Base-by-base conservation (phyloP, 208 protist genomes). In the Naegleria fowleri region DNA sequence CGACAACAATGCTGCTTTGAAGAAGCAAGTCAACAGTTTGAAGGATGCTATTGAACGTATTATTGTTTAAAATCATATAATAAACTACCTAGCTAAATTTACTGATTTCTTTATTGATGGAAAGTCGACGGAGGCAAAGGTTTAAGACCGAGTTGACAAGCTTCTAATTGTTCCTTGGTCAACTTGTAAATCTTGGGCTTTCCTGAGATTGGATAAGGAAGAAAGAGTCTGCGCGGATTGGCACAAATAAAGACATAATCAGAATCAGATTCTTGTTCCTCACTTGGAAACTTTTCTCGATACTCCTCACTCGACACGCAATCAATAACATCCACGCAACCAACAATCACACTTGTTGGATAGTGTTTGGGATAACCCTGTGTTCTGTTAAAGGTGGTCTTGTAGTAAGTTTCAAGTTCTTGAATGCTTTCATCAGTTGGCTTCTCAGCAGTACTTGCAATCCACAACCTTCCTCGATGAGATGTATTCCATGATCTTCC, bases 1-100 rank as follows among this genome's bases (percentile, higher is more conserved):
- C 91, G 96, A 97, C 88, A 98, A 99, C 90, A 97, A 97, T 92
- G 99, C 98, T 90, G 96, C 98, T 90, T 96, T 99, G 89, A 96
- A 97, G 55, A 92, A 94, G 43, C 98, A 99, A 95, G 98, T 99
- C 87, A 94, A 98, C 88, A 93, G 93, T n/a, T 94, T 99, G 76
- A 99, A 99, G 95, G 95, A 98, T 76, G 48, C 51, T 9, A 90
- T 90, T 79, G 87, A 90, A 41, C 25, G 39, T 38, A 59, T 90
- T n/a, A 76, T 90, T 39, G 38, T 90, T 25, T 90, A 90, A 90
- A 76, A n/a, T n/a, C n/a, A n/a, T n/a, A n/a, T n/a, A n/a, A n/a
- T n/a, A 48, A 48, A 48, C 6, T n/a, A 40, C 43, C 33, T 48
- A 11, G 43, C 43, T 48, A 25, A n/a, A 29, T 86, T n/a, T n/a